Evolutionary conservation across 352 stramenopile species (phyloP).

Genomic region (Phytophthora uliginosa): DNA sequence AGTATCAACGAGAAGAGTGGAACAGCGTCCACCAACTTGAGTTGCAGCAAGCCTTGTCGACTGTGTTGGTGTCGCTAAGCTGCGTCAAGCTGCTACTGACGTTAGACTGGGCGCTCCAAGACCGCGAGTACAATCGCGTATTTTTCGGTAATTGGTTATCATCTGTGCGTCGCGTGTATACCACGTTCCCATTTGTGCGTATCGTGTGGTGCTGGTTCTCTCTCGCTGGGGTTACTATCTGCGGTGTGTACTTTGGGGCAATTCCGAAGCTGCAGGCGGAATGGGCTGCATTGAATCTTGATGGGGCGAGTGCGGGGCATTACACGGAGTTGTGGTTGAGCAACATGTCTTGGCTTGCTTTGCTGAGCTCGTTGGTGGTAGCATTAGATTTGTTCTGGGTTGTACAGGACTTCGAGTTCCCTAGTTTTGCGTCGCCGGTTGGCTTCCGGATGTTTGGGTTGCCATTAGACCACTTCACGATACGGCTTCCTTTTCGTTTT

Average conservation of each 20-base stretch:
- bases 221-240: constrained; percentile 28
- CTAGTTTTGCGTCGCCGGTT: constrained; percentile 47
- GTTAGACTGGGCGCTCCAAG: constrained; percentile 57
- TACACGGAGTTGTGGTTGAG: constrained; percentile 34
- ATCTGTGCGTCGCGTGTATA: constrained; percentile 35
- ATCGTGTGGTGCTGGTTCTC: constrained; percentile 38
- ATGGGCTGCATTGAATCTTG: constrained; percentile 40
- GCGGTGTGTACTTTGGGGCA: constrained; percentile 39
- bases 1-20: constrained; percentile 17
- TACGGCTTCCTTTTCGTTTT: constrained; percentile 25
- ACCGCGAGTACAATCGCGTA: constrained; percentile 31
- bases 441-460: constrained; percentile 56
- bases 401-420: constrained; percentile 62
- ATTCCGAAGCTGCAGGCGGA: constrained; percentile 31
- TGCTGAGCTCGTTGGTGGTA: constrained; percentile 48
- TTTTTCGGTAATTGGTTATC: constrained; percentile 46
- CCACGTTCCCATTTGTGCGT: constrained; percentile 29
- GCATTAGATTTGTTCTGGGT: constrained; percentile 61
- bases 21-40: constrained; percentile 36
- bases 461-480: constrained; percentile 35
- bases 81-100: constrained; percentile 51
- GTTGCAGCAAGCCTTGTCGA: constrained; percentile 45
- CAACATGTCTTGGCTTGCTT: constrained; percentile 52
- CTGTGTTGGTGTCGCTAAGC: constrained; percentile 50
- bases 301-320: background rate